Base-by-base conservation (phyloP, 257 asterid genomes). In the Solanum gandarillasii region DNA sequence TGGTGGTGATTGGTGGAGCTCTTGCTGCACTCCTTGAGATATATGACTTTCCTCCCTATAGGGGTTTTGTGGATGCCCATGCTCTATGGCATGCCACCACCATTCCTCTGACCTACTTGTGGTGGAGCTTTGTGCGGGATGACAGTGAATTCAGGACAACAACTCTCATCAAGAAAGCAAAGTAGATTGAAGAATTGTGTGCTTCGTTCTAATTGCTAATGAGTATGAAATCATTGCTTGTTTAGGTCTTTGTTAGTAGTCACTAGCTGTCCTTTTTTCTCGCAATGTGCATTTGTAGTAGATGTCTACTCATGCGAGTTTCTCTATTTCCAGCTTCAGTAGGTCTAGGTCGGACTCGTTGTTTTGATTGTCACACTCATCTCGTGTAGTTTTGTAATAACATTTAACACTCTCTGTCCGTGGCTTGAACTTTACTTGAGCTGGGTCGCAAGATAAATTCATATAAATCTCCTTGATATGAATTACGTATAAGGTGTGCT, bases 71-170 rank as follows among this genome's bases (percentile, higher is more conserved):
- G 1, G 99, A 96, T 76, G 97, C 99, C 88, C 98, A 94, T 87
- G 95, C 96, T 60, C 91, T 96, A 36, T 92, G 95, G 97, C 99
- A 94, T 29, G 99, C 96, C 89, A 92, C 96, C 46, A 92, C 95
- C 23, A 93, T 95, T 83, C 97, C 98, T 4, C 93, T 95, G 32
- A 91, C 96, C 74, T 95, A 92, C 88, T 89, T 95, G 4, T 93
- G 97, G 95, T 95, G 98, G 99, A 96, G 96, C 89, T 96, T 96
- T 65, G 93, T 90, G 36, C 88, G 93, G 91, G 98, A 94, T 46
- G 99, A 95, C 85, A 92, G 95, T 20, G 98, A 93, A 91, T 91
- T 90, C 90, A 90, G 95, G 90, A 94, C 98, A 71, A 88, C 91
- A 13, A 29, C 82, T 84, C 96, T 95, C 87, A 71, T 90, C 91